Evolutionary conservation across 768 basidiomycete species (phyloP), one percentile per base, ranked within the genome.

Genomic region (Amanita brunnescens): DNA sequence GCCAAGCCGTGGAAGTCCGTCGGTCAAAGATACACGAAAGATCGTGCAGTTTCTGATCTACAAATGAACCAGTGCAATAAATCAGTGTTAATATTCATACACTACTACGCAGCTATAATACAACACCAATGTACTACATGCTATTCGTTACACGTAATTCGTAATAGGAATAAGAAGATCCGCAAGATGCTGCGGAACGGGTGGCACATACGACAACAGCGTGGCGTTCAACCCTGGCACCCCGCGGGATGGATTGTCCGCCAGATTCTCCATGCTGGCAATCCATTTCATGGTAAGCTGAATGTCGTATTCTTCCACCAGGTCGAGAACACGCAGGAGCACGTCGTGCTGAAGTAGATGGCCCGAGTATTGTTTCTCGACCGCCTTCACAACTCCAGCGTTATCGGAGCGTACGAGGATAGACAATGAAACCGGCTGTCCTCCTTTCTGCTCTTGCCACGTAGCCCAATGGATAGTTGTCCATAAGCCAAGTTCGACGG

Each of bases 401-500:
- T 49, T 49, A 35, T 49, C 48, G 13, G 39, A 49, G 13, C 38
- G 39, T 13, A 33, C 48, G 4, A 40, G n/a, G 48, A 49, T 12
- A 14, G 37, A 39, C 4, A 41, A 16, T 16, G 39, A 13, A 14
- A 32, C 9, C n/a, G 6, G 23, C 13, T 30, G 38, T 21, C 39
- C 37, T 18, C 41, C 13, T 13, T 39, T 26, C 38, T 49, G 39
- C 5, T 38, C 34, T 23, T 48, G 47, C 35, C 24, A 21, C 14
- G n/a, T 37, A 6, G 47, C 33, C 47, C 47, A 49, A 10, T 49
- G 39, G 21, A 69, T 51, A 2, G 68, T 47, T 0, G 66, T 57
- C 3, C 58, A 55, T 0, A 70, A 21, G 1, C 67, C 70, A 0
- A 74, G 51, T 51, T 73, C 71, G 2, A 71, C 58, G 0, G 69